Conservation (phyloP, 768 basidiomycete species). For the Naematelia aurantialba region DNA sequence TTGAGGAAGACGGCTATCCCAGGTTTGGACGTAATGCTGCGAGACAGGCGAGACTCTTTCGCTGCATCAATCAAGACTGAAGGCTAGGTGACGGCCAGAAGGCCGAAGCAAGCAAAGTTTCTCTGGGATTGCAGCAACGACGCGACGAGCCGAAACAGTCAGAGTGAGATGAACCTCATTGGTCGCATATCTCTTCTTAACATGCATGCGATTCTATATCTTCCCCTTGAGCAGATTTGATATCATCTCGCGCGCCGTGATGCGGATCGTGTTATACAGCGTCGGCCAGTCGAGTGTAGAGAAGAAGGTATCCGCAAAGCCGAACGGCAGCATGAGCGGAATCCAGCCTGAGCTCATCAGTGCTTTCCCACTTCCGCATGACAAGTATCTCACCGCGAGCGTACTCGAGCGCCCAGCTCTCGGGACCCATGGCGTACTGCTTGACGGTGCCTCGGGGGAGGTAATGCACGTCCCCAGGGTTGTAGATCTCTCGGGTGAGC, state of each 20-base stretch:
- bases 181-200: neutral
- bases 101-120: too few relatives aligned
- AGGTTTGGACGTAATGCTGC: too few relatives aligned
- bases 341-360: slow-evolving; percentile 99
- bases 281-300: slow-evolving; percentile 87
- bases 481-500: slow-evolving; percentile 78
- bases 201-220: slow-evolving; percentile 59
- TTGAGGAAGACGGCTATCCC: too few relatives aligned
- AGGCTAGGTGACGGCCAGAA: too few relatives aligned
- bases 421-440: slow-evolving; percentile 97
- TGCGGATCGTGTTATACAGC: slow-evolving; percentile 68
- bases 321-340: slow-evolving; percentile 92
- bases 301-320: slow-evolving; percentile 74
- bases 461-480: slow-evolving; percentile 77
- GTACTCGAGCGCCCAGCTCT: slow-evolving; percentile 93
- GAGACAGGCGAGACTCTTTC: too few relatives aligned
- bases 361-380: too few relatives aligned
- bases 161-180: neutral
- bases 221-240: slow-evolving; percentile 79
- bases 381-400: slow-evolving; percentile 83
- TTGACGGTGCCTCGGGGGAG: slow-evolving; percentile 78
- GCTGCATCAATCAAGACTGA: too few relatives aligned
- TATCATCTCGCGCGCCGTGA: slow-evolving; percentile 79
- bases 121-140: too few relatives aligned
- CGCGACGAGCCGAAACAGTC: too few relatives aligned